These are phyloP conservation scores for Malbranchea zuffiana DNA, from an alignment of 2,329 filamentous ascomycete species.

Conservation along the genomic window DNA sequence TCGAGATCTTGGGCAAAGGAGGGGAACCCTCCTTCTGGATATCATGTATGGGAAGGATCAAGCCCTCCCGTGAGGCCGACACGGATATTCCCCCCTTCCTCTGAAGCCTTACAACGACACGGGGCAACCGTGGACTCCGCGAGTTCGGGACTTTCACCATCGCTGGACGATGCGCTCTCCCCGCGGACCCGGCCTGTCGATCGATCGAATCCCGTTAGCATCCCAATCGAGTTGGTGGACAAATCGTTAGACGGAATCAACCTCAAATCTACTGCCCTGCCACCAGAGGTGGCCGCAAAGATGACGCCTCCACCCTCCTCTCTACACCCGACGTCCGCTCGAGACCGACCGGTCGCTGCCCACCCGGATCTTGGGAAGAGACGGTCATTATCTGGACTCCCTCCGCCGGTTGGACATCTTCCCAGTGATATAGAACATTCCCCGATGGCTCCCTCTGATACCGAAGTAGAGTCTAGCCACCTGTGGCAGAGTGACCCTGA, in stretches of 20 bases:
- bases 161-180: conserved; percentile 33
- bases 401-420: conserved; percentile 30
- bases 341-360: conserved; percentile 16
- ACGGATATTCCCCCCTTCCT: conserved; percentile 30
- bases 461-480: conserved; percentile 22
- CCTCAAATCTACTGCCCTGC: conserved; percentile 36
- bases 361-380: conserved; percentile 20
- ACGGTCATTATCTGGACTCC: conserved; percentile 25
- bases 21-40: conserved; percentile 7
- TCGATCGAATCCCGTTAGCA: conserved; percentile 21
- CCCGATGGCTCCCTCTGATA: conserved; percentile 34
- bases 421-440: conserved; percentile 36
- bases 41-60: conserved; percentile 37
- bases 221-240: conserved; percentile 38
- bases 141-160: conserved; percentile 20
- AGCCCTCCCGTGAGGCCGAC: conserved; percentile 31
- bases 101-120: conserved; percentile 24
- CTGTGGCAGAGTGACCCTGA: conserved; percentile 19
- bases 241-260: conserved; percentile 38
- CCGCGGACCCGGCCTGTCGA: conserved; percentile 28
- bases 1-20: neutral
- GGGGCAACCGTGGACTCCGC: conserved; percentile 7
- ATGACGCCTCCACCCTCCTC: conserved; percentile 29
- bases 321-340: conserved; percentile 17
- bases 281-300: conserved; percentile 33